Evolutionary conservation across 2,329 filamentous ascomycete genomes (phyloP).

Genomic region (Ophiocordyceps unilateralis): DNA sequence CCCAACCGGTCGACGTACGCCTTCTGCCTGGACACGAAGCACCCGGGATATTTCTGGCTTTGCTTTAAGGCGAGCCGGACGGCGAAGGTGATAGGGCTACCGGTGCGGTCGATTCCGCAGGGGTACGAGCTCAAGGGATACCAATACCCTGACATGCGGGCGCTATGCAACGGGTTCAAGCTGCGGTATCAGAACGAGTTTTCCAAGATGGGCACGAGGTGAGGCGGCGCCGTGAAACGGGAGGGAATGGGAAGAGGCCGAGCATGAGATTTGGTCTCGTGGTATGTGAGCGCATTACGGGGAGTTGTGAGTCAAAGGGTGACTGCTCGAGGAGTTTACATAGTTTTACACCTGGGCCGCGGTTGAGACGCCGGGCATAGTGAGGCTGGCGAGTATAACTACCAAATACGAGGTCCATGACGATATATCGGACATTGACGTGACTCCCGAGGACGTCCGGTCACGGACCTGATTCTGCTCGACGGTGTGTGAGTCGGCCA

Average conservation of each 20-base stretch:
- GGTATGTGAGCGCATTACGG: no score
- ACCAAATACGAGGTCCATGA: no score
- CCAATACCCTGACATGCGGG: constrained; percentile 85
- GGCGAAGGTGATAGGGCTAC: constrained; percentile 59
- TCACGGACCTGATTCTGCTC: no score
- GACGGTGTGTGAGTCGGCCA: background rate
- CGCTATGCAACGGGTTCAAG: constrained; percentile 95
- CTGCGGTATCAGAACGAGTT: constrained; percentile 52
- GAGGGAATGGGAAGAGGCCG: no score
- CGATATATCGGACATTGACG: no score
- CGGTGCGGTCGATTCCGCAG: constrained; percentile 80
- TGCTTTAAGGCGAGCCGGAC: constrained; percentile 85
- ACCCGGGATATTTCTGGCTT: constrained; percentile 86
- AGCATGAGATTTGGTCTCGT: no score
- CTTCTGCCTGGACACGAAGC: constrained; percentile 85
- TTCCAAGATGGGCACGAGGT: constrained; percentile 35
- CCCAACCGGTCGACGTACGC: constrained; percentile 85
- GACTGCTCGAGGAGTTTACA: no score
- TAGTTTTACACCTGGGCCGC: no score
- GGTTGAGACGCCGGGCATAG: no score
- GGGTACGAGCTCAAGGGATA: constrained; percentile 83
- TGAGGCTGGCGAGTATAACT: no score
- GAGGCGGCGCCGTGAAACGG: constrained; percentile 1
- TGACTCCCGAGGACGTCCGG: no score
- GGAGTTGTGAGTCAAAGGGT: no score